Conservation (phyloP, 495 filamentous ascomycete species). For the Schizothecium vesticola region DNA sequence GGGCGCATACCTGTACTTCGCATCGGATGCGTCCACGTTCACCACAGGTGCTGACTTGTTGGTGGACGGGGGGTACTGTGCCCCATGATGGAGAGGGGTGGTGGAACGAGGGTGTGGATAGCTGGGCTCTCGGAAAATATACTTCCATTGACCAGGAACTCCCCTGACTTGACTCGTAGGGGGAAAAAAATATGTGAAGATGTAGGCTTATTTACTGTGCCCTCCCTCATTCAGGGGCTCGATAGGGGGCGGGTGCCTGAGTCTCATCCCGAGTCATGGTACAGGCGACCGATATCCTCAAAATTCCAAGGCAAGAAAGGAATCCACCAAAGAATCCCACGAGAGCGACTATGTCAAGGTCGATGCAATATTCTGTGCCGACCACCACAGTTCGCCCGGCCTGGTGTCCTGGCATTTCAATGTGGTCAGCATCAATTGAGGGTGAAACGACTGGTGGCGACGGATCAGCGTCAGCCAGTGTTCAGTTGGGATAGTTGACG, state of each 20-base stretch:
- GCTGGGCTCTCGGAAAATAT: not conserved
- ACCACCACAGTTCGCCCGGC: not conserved
- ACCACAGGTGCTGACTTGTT: conserved; percentile 75
- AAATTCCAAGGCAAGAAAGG: not conserved
- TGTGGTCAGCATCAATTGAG: not conserved
- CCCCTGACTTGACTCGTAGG: not conserved
- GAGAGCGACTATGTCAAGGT: not conserved
- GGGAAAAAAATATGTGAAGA: not conserved
- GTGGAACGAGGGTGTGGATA: not conserved
- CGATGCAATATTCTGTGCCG: not conserved
- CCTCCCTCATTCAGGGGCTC: not conserved
- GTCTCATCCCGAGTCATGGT: not conserved
- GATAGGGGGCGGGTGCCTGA: not conserved
- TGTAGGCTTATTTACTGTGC: not conserved
- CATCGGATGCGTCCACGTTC: conserved; percentile 76
- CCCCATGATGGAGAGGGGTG: conserved; percentile 25
- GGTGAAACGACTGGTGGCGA: not conserved
- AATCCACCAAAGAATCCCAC: not conserved
- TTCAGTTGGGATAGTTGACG: not conserved
- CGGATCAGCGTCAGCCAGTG: not conserved
- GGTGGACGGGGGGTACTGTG: conserved; percentile 63
- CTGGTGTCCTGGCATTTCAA: not conserved
- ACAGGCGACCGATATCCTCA: too few relatives aligned
- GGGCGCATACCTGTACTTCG: conserved; percentile 83
- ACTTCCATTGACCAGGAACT: not conserved